Conservation (phyloP, 192 early-diverging fungal species). For the Cladochytrium replicatum region DNA sequence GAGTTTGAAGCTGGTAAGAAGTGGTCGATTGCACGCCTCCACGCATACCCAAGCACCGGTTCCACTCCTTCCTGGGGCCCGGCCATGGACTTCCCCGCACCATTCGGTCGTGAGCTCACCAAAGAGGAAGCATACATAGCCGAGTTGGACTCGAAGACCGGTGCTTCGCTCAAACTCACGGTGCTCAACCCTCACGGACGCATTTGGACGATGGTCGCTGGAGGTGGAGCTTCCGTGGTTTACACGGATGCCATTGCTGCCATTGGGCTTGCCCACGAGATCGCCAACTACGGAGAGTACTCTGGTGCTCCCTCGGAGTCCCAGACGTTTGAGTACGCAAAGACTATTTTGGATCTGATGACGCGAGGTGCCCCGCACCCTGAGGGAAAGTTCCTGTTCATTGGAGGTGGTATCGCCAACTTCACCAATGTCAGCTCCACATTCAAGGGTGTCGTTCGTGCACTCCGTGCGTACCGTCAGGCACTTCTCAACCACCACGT, state of each 20-base stretch:
- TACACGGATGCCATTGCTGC: constrained; percentile 99
- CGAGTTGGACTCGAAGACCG: constrained; percentile 96
- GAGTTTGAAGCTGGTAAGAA: constrained; percentile 94
- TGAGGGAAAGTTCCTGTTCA: constrained; percentile 93
- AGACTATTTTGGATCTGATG: constrained; percentile 97
- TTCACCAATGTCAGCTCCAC: constrained; percentile 98
- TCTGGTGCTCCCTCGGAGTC: constrained; percentile 98
- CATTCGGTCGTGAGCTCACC: constrained; percentile 92
- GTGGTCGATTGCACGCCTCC: constrained; percentile 81
- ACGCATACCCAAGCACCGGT: constrained; percentile 32
- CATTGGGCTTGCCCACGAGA: constrained; percentile 81
- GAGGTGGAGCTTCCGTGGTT: constrained; percentile 96
- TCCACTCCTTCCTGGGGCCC: constrained; percentile 62
- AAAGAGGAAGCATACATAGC: constrained; percentile 97
- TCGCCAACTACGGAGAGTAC: constrained; percentile 99
- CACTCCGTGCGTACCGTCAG: constrained; percentile 87
- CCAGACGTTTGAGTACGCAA: constrained; percentile 98
- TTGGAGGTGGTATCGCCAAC: constrained; percentile 99
- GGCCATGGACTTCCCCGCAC: constrained; percentile 92
- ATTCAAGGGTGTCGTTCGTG: constrained; percentile 98
- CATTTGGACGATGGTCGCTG: constrained; percentile 99
- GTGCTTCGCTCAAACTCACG: constrained; percentile 95
- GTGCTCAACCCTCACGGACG: constrained; percentile 91
- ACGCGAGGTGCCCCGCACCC: constrained; percentile 74
- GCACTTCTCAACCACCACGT: constrained; percentile 76